Percentiles rank a stretch among this genome's conserved stretches.
These are phyloP conservation scores for Xylaria scruposa DNA, from an alignment of 495 filamentous ascomycete species.

Conservation along the genomic window DNA sequence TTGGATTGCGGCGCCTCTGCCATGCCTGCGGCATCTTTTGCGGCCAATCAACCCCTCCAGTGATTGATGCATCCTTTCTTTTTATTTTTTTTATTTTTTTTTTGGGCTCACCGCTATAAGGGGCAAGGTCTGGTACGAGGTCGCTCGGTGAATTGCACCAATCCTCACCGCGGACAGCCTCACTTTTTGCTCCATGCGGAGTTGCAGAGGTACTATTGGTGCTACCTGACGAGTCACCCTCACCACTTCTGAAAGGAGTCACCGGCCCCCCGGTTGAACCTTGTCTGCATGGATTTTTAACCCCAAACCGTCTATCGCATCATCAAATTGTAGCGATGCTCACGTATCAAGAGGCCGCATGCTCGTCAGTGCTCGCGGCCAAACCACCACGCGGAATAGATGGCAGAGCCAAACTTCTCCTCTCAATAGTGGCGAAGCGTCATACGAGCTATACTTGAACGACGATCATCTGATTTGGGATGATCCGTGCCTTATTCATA, in stretches of 20 bases:
- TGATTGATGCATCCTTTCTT: conserved; percentile 9
- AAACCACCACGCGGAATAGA: not conserved
- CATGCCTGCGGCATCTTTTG: conserved; percentile 3
- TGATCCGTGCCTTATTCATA: conserved; percentile 4
- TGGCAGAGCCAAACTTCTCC: not conserved
- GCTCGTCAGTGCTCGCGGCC: not conserved
- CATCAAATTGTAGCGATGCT: not conserved
- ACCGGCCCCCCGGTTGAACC: conserved; percentile 7
- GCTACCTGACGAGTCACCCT: conserved; percentile 16
- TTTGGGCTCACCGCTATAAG: conserved; percentile 18
- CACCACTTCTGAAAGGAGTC: conserved; percentile 6
- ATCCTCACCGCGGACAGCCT: conserved; percentile 25
- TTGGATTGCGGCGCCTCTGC: conserved; percentile 8
- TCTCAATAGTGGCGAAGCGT: not conserved
- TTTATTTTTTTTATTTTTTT: not conserved
- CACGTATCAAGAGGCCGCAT: not conserved
- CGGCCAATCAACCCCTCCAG: conserved; percentile 14
- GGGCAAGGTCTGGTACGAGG: conserved; percentile 19
- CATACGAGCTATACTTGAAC: conserved; percentile 20
- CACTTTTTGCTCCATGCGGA: conserved; percentile 11
- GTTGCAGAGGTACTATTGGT: conserved; percentile 13
- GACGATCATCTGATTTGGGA: conserved; percentile 15
- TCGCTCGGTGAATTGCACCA: conserved; percentile 26
- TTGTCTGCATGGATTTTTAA: not conserved
- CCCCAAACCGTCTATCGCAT: conserved; percentile 15